Evolutionary conservation across 352 stramenopile genomes (phyloP).

Genomic region (Pythium aphanidermatum): DNA sequence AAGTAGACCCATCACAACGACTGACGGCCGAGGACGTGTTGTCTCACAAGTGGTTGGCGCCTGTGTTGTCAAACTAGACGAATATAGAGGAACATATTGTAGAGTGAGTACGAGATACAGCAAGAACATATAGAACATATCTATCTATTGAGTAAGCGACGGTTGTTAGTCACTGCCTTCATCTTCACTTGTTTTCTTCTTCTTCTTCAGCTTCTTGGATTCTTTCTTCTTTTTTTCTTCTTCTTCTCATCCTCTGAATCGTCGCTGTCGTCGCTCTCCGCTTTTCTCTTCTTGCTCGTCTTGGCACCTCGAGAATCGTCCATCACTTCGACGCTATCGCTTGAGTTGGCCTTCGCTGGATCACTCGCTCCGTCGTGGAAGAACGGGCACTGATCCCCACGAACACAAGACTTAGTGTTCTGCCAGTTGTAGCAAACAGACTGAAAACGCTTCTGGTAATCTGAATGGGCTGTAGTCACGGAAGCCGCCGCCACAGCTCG

Average conservation of each 20-base stretch:
- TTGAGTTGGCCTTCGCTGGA: not conserved
- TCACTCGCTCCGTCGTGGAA: slow-evolving; percentile 14
- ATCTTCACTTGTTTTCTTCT: not conserved
- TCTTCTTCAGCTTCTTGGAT: slow-evolving; percentile 5
- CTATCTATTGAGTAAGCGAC: slow-evolving; percentile 4
- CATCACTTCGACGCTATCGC: slow-evolving; percentile 1
- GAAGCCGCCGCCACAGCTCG: not conserved
- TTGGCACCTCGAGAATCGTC: not conserved
- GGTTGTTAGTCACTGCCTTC: slow-evolving; percentile 2
- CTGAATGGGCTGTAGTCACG: slow-evolving; percentile 14
- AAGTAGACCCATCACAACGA: slow-evolving; percentile 18
- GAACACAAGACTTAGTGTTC: slow-evolving; percentile 19
- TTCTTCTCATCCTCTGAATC: not conserved
- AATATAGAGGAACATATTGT: too few relatives aligned
- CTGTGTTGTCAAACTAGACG: not conserved
- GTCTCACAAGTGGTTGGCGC: slow-evolving; percentile 20
- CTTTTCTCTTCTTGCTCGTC: not conserved
- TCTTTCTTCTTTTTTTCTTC: slow-evolving; percentile 15
- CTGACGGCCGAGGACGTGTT: slow-evolving; percentile 21
- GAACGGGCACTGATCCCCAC: slow-evolving; percentile 25
- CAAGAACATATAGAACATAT: slow-evolving; percentile 9
- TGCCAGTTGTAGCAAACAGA: slow-evolving; percentile 36
- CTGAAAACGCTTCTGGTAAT: slow-evolving; percentile 35
- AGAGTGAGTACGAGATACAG: too few relatives aligned
- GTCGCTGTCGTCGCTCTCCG: not conserved